Evolutionary conservation across 2,329 filamentous ascomycete genomes (phyloP).

Genomic region (Aspergillus vadensis): DNA sequence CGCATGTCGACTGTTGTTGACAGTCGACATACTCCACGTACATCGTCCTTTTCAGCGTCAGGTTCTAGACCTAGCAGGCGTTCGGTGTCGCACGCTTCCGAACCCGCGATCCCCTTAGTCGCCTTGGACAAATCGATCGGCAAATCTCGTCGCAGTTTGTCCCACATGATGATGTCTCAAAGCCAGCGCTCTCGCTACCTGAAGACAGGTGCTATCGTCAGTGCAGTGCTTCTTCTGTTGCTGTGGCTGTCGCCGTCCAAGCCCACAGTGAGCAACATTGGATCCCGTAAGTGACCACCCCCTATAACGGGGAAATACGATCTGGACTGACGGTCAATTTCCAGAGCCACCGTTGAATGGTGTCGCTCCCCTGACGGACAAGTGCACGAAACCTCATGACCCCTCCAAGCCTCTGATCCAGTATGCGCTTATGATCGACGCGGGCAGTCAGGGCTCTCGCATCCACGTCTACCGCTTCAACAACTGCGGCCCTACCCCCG

Average conservation of each 20-base stretch:
- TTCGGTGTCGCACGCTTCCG: constrained; percentile 54
- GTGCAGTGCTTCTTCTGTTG: constrained; percentile 60
- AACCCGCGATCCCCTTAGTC: constrained; percentile 46
- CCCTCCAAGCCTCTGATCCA: constrained; percentile 92
- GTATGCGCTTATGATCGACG: constrained; percentile 98
- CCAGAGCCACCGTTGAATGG: constrained; percentile 29
- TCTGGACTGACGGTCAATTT: constrained; percentile 1
- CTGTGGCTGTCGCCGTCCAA: constrained; percentile 54
- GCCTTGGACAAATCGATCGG: constrained; percentile 50
- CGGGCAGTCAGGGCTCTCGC: constrained; percentile 93
- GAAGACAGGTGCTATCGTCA: constrained; percentile 63
- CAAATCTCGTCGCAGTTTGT: constrained; percentile 39
- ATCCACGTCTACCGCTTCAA: constrained; percentile 99
- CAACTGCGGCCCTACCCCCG: constrained; percentile 93
- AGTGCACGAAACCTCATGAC: constrained; percentile 80
- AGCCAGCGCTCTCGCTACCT: constrained; percentile 62
- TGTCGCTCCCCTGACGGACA: constrained; percentile 60
- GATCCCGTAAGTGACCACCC: constrained; percentile 26
- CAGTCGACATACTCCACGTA: constrained; percentile 51
- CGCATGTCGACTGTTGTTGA: constrained; percentile 60
- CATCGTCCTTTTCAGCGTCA: constrained; percentile 58
- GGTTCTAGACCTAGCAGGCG: constrained; percentile 51
- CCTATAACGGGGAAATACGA: not conserved
- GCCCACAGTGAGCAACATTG: constrained; percentile 25
- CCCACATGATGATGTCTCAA: constrained; percentile 59